Conservation (phyloP, 78 protist species). For the Kipferlia bialata region DNA sequence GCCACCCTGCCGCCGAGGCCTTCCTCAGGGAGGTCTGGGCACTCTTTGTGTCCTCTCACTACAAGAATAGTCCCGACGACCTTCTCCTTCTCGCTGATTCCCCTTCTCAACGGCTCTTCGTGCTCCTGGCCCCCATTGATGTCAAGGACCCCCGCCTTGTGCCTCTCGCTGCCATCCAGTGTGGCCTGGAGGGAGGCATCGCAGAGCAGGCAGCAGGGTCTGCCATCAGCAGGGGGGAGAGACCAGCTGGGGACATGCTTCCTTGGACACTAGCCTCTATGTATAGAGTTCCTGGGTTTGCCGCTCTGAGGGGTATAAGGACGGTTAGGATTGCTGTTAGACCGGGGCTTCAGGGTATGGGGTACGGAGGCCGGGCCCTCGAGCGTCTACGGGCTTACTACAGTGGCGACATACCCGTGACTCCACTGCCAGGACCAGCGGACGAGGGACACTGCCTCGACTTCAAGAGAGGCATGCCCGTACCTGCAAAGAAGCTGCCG, state of each 20-base stretch:
- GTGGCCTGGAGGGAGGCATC: conserved; percentile 78
- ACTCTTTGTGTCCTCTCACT: conserved; percentile 88
- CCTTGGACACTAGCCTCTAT: conserved; percentile 86
- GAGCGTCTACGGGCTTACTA: conserved; percentile 59
- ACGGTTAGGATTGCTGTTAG: conserved; percentile 91
- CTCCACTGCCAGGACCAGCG: background rate
- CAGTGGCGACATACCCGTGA: conserved; percentile 45
- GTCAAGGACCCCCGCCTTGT: conserved; percentile 68
- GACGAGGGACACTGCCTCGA: background rate
- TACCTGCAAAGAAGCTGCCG: conserved; percentile 7
- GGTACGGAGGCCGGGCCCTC: conserved; percentile 83
- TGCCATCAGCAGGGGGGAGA: conserved; percentile 51
- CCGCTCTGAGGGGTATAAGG: conserved; percentile 81
- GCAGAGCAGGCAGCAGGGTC: conserved; percentile 34
- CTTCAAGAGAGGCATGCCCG: background rate
- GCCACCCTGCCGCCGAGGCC: conserved; percentile 72
- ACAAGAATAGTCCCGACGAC: conserved; percentile 97
- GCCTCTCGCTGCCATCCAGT: conserved; percentile 82
- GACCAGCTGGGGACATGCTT: conserved; percentile 86
- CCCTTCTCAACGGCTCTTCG: conserved; percentile 93
- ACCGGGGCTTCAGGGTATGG: conserved; percentile 70
- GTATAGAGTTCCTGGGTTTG: conserved; percentile 73
- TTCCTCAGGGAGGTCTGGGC: conserved; percentile 63
- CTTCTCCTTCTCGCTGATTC: conserved; percentile 92
- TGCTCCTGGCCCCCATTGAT: conserved; percentile 60